A percentile compares a stretch with the other conserved stretches of the same genome.
Evolutionary conservation across 495 filamentous ascomycete genomes (phyloP).

Genomic region (Penicillium argentinense): DNA sequence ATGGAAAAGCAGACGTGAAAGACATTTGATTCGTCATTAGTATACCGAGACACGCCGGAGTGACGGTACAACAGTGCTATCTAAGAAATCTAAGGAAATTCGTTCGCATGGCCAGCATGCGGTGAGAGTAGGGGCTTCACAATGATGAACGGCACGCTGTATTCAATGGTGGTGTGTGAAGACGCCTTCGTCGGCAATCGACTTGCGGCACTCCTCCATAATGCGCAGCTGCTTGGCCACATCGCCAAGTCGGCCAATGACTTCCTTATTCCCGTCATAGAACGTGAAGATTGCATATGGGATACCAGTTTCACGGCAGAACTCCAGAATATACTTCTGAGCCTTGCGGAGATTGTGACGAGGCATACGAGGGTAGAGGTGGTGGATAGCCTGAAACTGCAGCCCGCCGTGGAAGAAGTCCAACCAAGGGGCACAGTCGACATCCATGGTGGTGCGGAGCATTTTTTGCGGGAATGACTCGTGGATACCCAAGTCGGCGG

Average conservation of each 20-base stretch:
- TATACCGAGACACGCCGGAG: background rate
- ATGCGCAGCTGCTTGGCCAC: constrained; percentile 86
- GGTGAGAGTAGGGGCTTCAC: background rate
- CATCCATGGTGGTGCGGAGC: constrained; percentile 97
- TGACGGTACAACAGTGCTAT: constrained; percentile 1
- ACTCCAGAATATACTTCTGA: constrained; percentile 82
- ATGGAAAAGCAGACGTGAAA: constrained; percentile 3
- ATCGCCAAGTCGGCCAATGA: constrained; percentile 80
- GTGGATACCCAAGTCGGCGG: constrained; percentile 77
- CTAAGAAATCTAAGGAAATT: constrained; percentile 2
- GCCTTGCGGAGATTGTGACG: constrained; percentile 85
- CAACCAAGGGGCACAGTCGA: constrained; percentile 92
- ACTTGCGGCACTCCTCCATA: constrained; percentile 80
- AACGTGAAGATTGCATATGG: constrained; percentile 95
- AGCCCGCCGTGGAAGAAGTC: constrained; percentile 96
- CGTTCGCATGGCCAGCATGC: constrained; percentile 14
- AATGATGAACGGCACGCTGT: background rate
- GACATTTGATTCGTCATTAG: constrained; percentile 16
- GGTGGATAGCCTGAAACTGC: constrained; percentile 96
- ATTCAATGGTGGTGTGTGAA: constrained; percentile 30
- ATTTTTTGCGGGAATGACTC: constrained; percentile 97
- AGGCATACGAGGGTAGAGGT: constrained; percentile 91
- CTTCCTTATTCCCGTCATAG: constrained; percentile 85
- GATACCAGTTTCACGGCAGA: constrained; percentile 87
- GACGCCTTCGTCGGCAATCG: constrained; percentile 44